Percentiles rank a stretch among this genome's conserved stretches.
Conservation (phyloP, 2,329 filamentous ascomycete species). For the Penicillium hesseltinei region DNA sequence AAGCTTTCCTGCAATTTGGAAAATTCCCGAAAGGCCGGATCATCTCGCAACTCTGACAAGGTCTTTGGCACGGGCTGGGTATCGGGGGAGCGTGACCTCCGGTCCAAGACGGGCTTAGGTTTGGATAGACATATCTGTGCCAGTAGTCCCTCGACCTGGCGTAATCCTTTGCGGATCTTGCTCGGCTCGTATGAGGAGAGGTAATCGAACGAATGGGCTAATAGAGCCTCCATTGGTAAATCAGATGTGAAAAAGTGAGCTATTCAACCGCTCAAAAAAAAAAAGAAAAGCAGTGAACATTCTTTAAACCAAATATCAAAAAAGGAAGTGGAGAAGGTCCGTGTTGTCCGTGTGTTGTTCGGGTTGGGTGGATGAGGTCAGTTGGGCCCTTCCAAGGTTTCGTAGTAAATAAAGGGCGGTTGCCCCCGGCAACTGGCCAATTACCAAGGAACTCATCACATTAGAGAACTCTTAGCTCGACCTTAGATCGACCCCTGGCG, state of each 20-base stretch:
- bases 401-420: constrained; percentile 8
- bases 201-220: constrained; percentile 94
- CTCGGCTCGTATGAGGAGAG: constrained; percentile 85
- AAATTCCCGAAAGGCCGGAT: constrained; percentile 91
- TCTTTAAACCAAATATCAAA: constrained; percentile 10
- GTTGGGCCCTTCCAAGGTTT: not conserved
- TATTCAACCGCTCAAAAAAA: constrained; percentile 6
- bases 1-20: constrained; percentile 96
- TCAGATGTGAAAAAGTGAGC: constrained; percentile 7
- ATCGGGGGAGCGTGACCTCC: constrained; percentile 43
- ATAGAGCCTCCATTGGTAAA: constrained; percentile 75
- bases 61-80: constrained; percentile 55
- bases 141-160: constrained; percentile 89
- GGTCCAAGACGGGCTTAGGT: constrained; percentile 41
- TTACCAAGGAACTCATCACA: constrained; percentile 12
- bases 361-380: constrained; percentile 6
- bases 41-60: constrained; percentile 68
- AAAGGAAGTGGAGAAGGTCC: constrained; percentile 10
- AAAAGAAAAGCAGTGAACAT: constrained; percentile 7
- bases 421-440: constrained; percentile 6
- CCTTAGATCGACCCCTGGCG: constrained; percentile 8
- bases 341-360: not conserved
- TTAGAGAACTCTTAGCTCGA: constrained; percentile 2
- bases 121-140: constrained; percentile 86
- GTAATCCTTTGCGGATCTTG: constrained; percentile 90